Evolutionary conservation across 78 protist species (phyloP).

Genomic region (Emiliania huxleyi): DNA sequence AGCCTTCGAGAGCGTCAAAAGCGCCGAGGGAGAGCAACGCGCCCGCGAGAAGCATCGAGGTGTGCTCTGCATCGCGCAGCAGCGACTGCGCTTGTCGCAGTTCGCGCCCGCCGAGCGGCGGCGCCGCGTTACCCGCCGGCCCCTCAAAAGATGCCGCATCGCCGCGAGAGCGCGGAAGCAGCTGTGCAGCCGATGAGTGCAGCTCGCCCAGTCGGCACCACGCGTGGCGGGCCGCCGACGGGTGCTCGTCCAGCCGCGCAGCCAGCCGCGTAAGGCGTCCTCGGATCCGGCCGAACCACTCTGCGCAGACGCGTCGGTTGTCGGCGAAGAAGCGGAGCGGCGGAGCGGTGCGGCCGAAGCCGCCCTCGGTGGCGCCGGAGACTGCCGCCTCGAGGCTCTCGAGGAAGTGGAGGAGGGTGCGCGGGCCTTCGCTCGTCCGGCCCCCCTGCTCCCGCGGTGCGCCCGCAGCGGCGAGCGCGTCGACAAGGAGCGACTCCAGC

Average conservation of each 20-base stretch:
- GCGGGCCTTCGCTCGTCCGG: too few species aligned
- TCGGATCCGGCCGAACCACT: not conserved
- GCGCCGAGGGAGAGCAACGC: not conserved
- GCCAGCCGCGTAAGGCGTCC: not conserved
- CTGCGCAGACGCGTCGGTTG: conserved; percentile 1
- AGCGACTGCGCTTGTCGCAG: not conserved
- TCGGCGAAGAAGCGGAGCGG: not conserved
- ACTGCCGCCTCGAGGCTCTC: too few species aligned
- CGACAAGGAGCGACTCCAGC: too few species aligned
- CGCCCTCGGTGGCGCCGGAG: too few species aligned
- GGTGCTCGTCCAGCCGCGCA: not conserved
- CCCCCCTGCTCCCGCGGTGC: too few species aligned
- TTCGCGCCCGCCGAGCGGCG: not conserved
- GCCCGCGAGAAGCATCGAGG: not conserved
- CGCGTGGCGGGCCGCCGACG: not conserved
- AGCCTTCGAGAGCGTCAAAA: not conserved
- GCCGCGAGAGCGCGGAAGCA: not conserved
- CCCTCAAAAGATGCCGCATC: too few species aligned
- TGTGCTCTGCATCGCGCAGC: not conserved
- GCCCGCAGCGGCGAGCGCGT: too few species aligned
- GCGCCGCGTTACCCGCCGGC: too few species aligned
- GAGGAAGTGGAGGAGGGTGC: too few species aligned
- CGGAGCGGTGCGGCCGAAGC: too few species aligned
- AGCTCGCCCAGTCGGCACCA: not conserved
- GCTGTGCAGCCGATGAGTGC: not conserved